Conservation (phyloP, 108 stramenopile species). For the Cyclotella baltica region DNA sequence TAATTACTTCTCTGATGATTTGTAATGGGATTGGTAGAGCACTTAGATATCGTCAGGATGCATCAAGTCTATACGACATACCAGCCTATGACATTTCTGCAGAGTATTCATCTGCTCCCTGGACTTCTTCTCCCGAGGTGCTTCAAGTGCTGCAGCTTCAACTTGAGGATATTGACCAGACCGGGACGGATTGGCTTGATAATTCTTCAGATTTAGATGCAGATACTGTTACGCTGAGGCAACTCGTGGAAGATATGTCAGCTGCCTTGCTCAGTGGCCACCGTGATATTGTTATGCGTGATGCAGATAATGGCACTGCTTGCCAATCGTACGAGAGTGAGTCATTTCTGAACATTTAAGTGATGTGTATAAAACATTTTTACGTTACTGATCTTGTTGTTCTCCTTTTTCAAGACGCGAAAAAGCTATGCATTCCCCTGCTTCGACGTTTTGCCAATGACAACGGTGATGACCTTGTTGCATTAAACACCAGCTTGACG, state of each 20-base stretch:
- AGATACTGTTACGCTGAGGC: slow-evolving; percentile 7
- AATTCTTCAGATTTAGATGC: slow-evolving; percentile 12
- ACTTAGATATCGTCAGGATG: slow-evolving; percentile 34
- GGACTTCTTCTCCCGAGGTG: slow-evolving; percentile 41
- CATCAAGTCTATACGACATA: slow-evolving; percentile 41
- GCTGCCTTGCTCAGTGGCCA: slow-evolving; percentile 27
- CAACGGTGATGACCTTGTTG: slow-evolving; percentile 34
- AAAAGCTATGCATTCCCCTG: slow-evolving; percentile 33
- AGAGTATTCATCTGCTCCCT: slow-evolving; percentile 9
- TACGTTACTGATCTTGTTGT: not conserved
- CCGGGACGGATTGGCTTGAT: slow-evolving; percentile 3
- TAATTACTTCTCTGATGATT: slow-evolving; percentile 17
- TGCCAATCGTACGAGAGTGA: slow-evolving; percentile 30
- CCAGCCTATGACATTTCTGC: slow-evolving; percentile 11
- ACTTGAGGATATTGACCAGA: slow-evolving; percentile 19
- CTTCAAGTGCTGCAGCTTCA: slow-evolving; percentile 29
- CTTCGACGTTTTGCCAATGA: slow-evolving; percentile 34
- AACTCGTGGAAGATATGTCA: slow-evolving; percentile 35
- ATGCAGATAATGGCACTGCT: slow-evolving; percentile 6
- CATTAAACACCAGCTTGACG: slow-evolving; percentile 30
- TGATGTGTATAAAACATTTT: not conserved
- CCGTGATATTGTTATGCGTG: slow-evolving; percentile 14
- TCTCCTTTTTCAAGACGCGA: slow-evolving; percentile 5
- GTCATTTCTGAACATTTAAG: not conserved
- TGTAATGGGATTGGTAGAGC: slow-evolving; percentile 42